phyloP scores from a whole-genome alignment of 345 rosid genomes.

The Salix udensis region DNA sequence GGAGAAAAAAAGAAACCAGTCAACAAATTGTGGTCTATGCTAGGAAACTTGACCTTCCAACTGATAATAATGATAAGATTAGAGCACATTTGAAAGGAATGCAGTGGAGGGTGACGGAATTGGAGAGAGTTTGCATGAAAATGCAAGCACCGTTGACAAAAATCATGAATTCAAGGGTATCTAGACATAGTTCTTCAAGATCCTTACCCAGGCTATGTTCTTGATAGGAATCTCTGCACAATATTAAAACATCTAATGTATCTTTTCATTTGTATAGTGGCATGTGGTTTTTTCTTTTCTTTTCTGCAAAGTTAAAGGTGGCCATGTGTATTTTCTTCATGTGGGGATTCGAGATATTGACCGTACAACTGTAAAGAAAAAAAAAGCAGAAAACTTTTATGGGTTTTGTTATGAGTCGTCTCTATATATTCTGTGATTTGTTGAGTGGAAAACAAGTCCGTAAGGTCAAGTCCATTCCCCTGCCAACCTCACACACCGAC shows the following conservation, averaged over 20 bases:
- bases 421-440: conserved; percentile 8
- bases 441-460: not conserved
- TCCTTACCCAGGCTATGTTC: conserved; percentile 86
- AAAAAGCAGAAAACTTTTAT: conserved; percentile 10
- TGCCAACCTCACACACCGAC: conserved; percentile 17
- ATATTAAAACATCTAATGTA: not conserved
- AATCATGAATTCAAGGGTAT: conserved; percentile 55
- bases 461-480: conserved; percentile 28
- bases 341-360: conserved; percentile 12
- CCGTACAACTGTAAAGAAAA: conserved; percentile 35
- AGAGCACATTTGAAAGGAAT: conserved; percentile 64
- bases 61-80: conserved; percentile 48
- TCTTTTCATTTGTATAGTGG: conserved; percentile 27
- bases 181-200: conserved; percentile 44
- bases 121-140: conserved; percentile 75
- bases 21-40: conserved; percentile 42
- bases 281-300: conserved; percentile 9
- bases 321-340: conserved; percentile 1
- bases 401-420: conserved; percentile 3
- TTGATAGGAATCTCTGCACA: conserved; percentile 28
- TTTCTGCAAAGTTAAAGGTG: conserved; percentile 19
- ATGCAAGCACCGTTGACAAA: conserved; percentile 82
- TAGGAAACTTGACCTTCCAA: conserved; percentile 42
- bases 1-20: conserved; percentile 23
- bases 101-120: conserved; percentile 76